Conservation (phyloP, 441 rosid genomes). For the Erysimum pusillum region DNA sequence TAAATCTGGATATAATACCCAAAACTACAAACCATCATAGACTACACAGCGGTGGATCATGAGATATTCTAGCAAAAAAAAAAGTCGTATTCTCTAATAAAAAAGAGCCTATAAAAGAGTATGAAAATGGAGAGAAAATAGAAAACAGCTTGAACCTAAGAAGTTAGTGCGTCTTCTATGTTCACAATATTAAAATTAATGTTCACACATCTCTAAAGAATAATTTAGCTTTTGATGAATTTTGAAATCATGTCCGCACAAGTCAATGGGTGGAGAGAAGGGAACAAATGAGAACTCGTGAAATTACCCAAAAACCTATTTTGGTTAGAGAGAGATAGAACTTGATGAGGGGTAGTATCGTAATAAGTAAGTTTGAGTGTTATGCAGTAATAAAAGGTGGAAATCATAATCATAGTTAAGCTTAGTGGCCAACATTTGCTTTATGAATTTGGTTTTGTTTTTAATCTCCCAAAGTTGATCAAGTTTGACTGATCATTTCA, state of each 20-base stretch:
- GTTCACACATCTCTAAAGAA: slow-evolving; percentile 41
- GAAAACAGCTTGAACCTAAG: slow-evolving; percentile 40
- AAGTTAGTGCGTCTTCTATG: slow-evolving; percentile 28
- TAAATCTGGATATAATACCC: too few species aligned
- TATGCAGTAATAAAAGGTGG: slow-evolving; percentile 33
- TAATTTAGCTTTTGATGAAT: slow-evolving; percentile 31
- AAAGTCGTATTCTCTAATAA: slow-evolving; percentile 25
- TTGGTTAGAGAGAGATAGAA: background rate
- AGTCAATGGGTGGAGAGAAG: slow-evolving; percentile 34
- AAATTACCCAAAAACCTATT: slow-evolving; percentile 28
- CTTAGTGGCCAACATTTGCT: slow-evolving; percentile 73
- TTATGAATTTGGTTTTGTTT: slow-evolving; percentile 28
- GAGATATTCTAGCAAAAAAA: background rate
- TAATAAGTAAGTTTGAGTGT: slow-evolving; percentile 17
- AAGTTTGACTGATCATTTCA: slow-evolving; percentile 55
- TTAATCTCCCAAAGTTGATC: slow-evolving; percentile 58
- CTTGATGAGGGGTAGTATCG: slow-evolving; percentile 15
- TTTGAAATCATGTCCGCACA: slow-evolving; percentile 38
- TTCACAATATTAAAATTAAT: slow-evolving; percentile 31
- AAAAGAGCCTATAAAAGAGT: background rate
- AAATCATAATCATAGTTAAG: slow-evolving; percentile 48
- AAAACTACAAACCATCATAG: too few species aligned
- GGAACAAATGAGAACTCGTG: background rate
- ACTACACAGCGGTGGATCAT: background rate
- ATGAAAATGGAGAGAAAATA: slow-evolving; percentile 5